phyloP scores from a whole-genome alignment of 352 stramenopile genomes.

The Phytopythium vexans region DNA sequence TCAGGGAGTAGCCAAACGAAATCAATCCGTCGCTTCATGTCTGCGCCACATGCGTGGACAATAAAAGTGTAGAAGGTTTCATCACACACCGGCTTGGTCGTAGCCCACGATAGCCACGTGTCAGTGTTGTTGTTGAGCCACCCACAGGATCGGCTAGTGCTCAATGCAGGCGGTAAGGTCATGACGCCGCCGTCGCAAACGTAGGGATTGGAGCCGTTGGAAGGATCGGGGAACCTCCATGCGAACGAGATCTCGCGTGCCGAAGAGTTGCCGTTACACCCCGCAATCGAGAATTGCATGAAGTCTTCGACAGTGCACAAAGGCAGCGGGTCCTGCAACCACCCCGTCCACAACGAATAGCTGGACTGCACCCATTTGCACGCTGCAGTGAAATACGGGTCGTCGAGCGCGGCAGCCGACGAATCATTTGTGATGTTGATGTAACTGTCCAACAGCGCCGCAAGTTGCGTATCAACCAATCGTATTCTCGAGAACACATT shows the following conservation, averaged over 20 bases:
- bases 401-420: neutral
- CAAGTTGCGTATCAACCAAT: constrained; percentile 11
- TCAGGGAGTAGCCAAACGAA: constrained; percentile 22
- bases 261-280: constrained; percentile 2
- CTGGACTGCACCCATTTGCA: constrained; percentile 27
- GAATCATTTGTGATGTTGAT: neutral
- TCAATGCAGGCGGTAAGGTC: constrained; percentile 3
- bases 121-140: constrained; percentile 19
- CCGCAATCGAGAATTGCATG: constrained; percentile 6
- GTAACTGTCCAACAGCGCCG: neutral
- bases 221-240: constrained; percentile 16
- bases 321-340: constrained; percentile 15
- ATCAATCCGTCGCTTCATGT: constrained; percentile 2
- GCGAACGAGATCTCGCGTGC: constrained; percentile 10
- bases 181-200: constrained; percentile 18
- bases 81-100: constrained; percentile 14
- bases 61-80: constrained; percentile 15
- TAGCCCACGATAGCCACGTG: constrained; percentile 18
- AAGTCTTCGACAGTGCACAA: constrained; percentile 13
- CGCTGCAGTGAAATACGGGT: constrained; percentile 16
- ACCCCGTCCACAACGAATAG: constrained; percentile 19
- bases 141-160: constrained; percentile 18
- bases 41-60: constrained; percentile 9
- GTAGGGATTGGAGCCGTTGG: constrained; percentile 16
- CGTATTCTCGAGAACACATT: constrained; percentile 6